Base-by-base conservation (phyloP, 768 basidiomycete genomes). In the Boletus sensibilis region DNA sequence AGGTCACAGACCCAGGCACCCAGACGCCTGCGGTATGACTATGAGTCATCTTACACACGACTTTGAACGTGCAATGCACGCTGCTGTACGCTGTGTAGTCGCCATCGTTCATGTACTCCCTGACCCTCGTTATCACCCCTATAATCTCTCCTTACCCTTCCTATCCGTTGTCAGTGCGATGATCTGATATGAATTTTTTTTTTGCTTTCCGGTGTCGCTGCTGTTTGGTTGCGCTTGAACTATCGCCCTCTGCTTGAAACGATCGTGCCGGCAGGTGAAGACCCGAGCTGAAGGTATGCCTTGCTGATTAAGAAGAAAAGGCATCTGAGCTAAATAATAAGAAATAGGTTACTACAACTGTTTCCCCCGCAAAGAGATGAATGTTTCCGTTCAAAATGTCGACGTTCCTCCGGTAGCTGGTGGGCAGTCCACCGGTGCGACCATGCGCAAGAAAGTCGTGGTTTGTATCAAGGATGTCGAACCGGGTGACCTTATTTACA, bases 401-500 rank as follows among this genome's bases (percentile, higher is more conserved):
- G 62, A 74, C 14, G 48, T 68, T 10, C 55, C 67, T 33, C 63
- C 63, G 16, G 61, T 62, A 18, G 39, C 44, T 37, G 64, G 45
- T 29, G 45, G 13, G 18, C 62, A 66, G 59, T 37, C 60, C 14
- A 40, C 48, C 3, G 48, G 53, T 40, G 49, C 52, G 2, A 70
- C 65, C 65, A 70, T 49, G 60, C 76, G 63, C 41, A 81, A 79
- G 49, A 84, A 82, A 65, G 74, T 83, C 25, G 72, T 92, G 34
- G 76, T 90, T 34, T 82, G 83, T 31, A 79, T 75, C 55, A 85
- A 86, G 68, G 87, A 91, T 62, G 79, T 92, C 55, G 71, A 78
- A 47, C 78, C 79, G 3, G 91, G 90, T 45, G 88, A 92, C 56
- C 74, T 83, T 44, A 90, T 94, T 49, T 94, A 92, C 75, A 86